Conservation (phyloP, 768 basidiomycete genomes). For the Termitomyces sp. region DNA sequence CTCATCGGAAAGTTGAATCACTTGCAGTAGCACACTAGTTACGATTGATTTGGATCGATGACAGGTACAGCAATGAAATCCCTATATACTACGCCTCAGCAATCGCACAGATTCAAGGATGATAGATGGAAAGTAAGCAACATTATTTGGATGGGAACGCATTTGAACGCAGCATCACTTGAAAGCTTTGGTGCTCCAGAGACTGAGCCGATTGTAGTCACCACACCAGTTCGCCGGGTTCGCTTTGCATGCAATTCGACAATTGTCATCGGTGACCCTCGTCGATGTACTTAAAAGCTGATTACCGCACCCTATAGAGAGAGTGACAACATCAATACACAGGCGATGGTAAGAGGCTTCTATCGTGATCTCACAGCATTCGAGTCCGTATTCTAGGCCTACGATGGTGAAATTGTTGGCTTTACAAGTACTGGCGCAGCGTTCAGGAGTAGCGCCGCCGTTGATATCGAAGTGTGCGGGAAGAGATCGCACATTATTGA, state of each 20-base stretch:
- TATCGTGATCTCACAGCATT: constrained; percentile 1
- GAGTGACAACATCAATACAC: not conserved
- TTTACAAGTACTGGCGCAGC: constrained; percentile 7
- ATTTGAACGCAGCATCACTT: not conserved
- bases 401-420: constrained; percentile 6
- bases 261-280: constrained; percentile 3
- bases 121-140: not conserved
- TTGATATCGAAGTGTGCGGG: not conserved
- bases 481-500: constrained; percentile 2
- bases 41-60: not conserved
- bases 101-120: not conserved
- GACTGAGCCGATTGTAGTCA: not conserved
- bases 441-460: constrained; percentile 7
- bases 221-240: constrained; percentile 5
- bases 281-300: not conserved
- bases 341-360: not conserved
- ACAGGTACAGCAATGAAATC: not conserved
- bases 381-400: constrained; percentile 8
- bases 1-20: too few relatives aligned
- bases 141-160: too few relatives aligned
- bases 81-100: not conserved
- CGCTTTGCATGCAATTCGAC: constrained; percentile 3
- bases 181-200: constrained; percentile 5
- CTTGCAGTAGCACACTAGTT: too few relatives aligned
- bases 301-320: constrained; percentile 1